Base-by-base conservation (phyloP, 495 filamentous ascomycete species). In the Neurospora pannonica region DNA sequence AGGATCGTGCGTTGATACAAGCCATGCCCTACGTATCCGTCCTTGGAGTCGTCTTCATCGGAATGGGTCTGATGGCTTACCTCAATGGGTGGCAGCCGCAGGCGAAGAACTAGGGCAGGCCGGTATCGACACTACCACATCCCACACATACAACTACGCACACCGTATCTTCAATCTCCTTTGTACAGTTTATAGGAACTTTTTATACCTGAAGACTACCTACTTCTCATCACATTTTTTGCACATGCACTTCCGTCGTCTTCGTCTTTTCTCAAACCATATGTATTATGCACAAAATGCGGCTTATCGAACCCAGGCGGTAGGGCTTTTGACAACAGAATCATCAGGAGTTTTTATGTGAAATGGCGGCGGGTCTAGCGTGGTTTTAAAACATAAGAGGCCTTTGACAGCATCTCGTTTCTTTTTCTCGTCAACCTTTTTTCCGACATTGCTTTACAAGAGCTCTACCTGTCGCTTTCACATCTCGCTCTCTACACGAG, bases 11-110 rank as follows among this genome's bases (percentile, higher is more conserved):
- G 76, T 76, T 93, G 70, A 84, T 89, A 74, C 89, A 93, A 38
- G 88, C 90, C 75, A 88, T 91, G 72, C 96, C 96, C 28, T 97
- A 94, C 77, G 92, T 92, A 39, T 94, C 92, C 8, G 94, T 97
- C 85, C 83, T 97, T 31, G 92, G 93, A 7, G 95, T 99, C 6
- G 94, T 98, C 70, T 82, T 97, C 69, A 81, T 98, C 75, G 96
- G 96, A 19, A 91, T 97, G 79, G 92, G 94, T 38, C 81, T 98
- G 70, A 99, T 99, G 96, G 93, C 93, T 60, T 97, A 94, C 83
- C 85, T 99, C 76, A 99, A 99, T 80, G 91, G 91, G 54, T 97
- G 92, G 92, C 90, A 93, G 81, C 77, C 82, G 19, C 82, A 85
- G 71, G 76, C 81, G 28, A 82, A 71, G 43, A 67, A 67, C 54